Evolutionary conservation across 73 alveolate genomes (phyloP).

Genomic region (Loxodes magnus): DNA sequence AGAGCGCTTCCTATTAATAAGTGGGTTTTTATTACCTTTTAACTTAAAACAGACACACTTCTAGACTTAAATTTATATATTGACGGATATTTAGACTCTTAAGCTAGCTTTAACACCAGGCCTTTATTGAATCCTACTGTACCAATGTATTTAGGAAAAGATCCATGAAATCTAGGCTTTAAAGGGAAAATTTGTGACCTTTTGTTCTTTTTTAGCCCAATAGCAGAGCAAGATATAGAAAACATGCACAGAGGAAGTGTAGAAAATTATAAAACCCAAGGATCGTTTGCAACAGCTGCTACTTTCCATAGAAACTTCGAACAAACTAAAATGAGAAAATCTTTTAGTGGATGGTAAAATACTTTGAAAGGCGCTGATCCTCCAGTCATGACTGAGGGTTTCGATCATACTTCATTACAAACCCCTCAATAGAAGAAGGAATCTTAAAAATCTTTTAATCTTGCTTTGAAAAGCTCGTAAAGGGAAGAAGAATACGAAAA

Average conservation of each 20-base stretch:
- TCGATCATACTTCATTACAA: conserved; percentile 29
- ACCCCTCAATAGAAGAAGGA: conserved; percentile 33
- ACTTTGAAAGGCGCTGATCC: conserved; percentile 30
- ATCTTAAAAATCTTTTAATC: no score
- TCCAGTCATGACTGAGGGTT: conserved; percentile 27
- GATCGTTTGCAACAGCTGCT: conserved; percentile 17
- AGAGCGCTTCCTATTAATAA: neutral
- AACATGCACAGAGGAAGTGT: conserved; percentile 34
- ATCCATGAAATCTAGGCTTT: conserved; percentile 55
- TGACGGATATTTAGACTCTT: conserved; percentile 56
- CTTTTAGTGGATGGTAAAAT: conserved; percentile 34
- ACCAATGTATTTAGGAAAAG: conserved; percentile 43
- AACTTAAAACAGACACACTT: conserved; percentile 12
- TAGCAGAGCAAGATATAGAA: conserved; percentile 26
- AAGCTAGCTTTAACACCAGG: conserved; percentile 42
- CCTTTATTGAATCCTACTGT: conserved; percentile 40
- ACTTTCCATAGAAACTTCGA: conserved; percentile 30
- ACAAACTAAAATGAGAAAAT: conserved; percentile 30
- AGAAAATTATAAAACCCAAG: conserved; percentile 17
- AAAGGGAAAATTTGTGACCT: conserved; percentile 52
- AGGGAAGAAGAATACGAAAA: no score
- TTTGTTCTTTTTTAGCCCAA: conserved; percentile 29
- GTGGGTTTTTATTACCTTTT: conserved; percentile 8
- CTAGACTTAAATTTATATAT: conserved; percentile 43
- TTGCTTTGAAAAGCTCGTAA: no score